These are phyloP conservation scores for Pseudopediastrum boryanum DNA, from an alignment of 139 green algal genomes.

Conservation along the genomic window DNA sequence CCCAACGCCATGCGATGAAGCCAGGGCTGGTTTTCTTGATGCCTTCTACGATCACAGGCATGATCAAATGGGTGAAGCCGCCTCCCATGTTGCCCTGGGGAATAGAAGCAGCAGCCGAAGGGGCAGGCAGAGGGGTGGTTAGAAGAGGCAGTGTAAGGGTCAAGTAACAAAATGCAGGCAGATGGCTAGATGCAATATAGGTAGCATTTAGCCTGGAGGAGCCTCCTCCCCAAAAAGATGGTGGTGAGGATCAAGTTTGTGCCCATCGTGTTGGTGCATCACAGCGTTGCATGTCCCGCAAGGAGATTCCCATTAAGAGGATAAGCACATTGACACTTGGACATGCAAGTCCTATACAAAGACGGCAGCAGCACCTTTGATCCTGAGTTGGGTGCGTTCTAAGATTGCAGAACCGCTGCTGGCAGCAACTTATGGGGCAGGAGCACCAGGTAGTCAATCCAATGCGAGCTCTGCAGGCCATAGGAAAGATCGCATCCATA, in stretches of 20 bases:
- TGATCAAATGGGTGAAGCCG: constrained; percentile 88
- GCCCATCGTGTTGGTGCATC: not conserved
- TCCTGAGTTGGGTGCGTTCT: too few species aligned
- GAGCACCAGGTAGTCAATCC: not conserved
- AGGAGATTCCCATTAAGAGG: not conserved
- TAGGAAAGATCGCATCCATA: not conserved
- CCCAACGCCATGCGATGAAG: constrained; percentile 82
- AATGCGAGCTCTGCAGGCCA: not conserved
- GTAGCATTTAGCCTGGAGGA: not conserved
- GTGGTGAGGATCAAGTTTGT: not conserved
- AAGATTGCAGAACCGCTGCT: not conserved
- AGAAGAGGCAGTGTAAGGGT: not conserved
- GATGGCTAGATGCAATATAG: too few species aligned
- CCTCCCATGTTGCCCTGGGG: not conserved
- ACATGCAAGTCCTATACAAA: not conserved
- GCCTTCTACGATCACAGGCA: constrained; percentile 63
- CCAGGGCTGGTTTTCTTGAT: not conserved
- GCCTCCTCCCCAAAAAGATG: not conserved
- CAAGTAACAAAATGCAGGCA: not conserved
- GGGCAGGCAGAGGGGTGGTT: not conserved
- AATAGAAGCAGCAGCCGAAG: not conserved
- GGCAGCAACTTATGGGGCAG: not conserved
- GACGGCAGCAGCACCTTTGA: too few species aligned
- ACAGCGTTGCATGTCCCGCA: not conserved
- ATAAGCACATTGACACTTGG: not conserved